phyloP scores from a whole-genome alignment of 805 yeast species.

The Saccharomycopsis synnaedendra region DNA sequence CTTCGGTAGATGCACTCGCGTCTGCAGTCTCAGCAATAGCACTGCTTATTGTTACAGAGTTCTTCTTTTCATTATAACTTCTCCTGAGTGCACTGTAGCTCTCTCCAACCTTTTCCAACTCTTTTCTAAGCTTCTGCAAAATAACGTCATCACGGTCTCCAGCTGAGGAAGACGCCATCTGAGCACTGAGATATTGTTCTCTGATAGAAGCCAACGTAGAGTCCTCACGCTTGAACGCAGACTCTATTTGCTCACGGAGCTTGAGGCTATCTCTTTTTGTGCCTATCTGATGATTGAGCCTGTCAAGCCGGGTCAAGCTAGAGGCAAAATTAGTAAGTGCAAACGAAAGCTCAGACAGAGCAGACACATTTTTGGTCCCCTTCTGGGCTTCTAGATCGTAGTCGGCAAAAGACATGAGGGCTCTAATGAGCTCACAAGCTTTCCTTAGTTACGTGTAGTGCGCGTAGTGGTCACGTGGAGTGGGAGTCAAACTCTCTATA shows the following conservation, averaged over 20 bases:
- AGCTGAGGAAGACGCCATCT: conserved; percentile 4
- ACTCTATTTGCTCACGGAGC: conserved; percentile 25
- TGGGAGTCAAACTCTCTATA: too few relatives aligned
- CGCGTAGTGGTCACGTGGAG: neutral
- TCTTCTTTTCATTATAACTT: conserved; percentile 38
- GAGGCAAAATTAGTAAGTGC: conserved; percentile 31
- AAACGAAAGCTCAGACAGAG: conserved; percentile 19
- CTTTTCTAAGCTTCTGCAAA: conserved; percentile 34
- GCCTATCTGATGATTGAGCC: conserved; percentile 39
- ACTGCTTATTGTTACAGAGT: conserved; percentile 27
- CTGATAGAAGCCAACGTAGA: conserved; percentile 20
- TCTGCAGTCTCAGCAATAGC: conserved; percentile 15
- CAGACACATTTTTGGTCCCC: neutral
- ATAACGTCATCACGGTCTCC: conserved; percentile 10
- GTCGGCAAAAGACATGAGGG: conserved; percentile 14
- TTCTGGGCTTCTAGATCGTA: conserved; percentile 23
- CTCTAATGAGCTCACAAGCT: too few relatives aligned
- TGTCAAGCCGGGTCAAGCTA: conserved; percentile 39
- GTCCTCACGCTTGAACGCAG: conserved; percentile 16
- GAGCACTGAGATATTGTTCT: conserved; percentile 12
- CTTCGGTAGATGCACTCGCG: conserved; percentile 1
- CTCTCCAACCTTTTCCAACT: conserved; percentile 40
- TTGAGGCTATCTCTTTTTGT: conserved; percentile 34
- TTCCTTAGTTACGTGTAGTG: too few relatives aligned
- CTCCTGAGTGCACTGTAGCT: conserved; percentile 32